phyloP scores from a whole-genome alignment of 495 filamentous ascomycete genomes.

The Poronia punctata region DNA sequence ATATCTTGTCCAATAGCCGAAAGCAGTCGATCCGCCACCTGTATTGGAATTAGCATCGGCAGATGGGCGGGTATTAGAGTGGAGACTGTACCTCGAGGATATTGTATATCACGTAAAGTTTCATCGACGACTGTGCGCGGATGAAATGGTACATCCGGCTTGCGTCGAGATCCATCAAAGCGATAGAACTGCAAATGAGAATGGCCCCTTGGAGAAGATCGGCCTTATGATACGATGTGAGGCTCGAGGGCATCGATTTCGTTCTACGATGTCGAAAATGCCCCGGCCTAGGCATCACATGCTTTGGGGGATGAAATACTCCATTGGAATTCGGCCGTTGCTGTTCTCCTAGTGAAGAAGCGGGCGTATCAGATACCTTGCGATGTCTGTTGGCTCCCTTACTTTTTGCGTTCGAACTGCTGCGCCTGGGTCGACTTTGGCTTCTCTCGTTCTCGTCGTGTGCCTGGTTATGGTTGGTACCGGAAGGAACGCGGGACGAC shows the following conservation, averaged over 20 bases:
- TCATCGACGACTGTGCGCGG: slow-evolving; percentile 91
- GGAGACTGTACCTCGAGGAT: slow-evolving; percentile 64
- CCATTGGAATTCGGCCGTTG: slow-evolving; percentile 19
- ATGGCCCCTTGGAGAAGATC: slow-evolving; percentile 87
- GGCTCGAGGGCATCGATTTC: slow-evolving; percentile 74
- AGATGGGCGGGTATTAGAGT: not conserved
- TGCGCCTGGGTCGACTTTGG: slow-evolving; percentile 21
- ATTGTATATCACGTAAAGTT: slow-evolving; percentile 98
- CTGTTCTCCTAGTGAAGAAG: slow-evolving; percentile 12
- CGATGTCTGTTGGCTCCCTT: slow-evolving; percentile 18
- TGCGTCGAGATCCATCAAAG: slow-evolving; percentile 89
- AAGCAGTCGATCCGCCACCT: slow-evolving; percentile 74
- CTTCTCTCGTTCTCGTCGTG: slow-evolving; percentile 30
- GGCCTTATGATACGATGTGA: slow-evolving; percentile 86
- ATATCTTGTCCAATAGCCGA: slow-evolving; percentile 92
- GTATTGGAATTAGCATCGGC: slow-evolving; percentile 1
- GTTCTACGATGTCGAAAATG: slow-evolving; percentile 60
- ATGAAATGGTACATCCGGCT: slow-evolving; percentile 99
- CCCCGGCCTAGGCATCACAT: slow-evolving; percentile 21
- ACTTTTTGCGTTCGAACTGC: slow-evolving; percentile 7
- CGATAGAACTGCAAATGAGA: slow-evolving; percentile 72
- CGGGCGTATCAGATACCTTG: slow-evolving; percentile 13
- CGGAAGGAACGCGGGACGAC: slow-evolving; percentile 16
- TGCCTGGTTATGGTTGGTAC: slow-evolving; percentile 19
- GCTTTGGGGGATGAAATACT: slow-evolving; percentile 25